Evolutionary conservation across 176 grass and related monocot genomes (phyloP), one percentile per base, ranked within the genome.

Genomic region (Oropetium thomaeum): DNA sequence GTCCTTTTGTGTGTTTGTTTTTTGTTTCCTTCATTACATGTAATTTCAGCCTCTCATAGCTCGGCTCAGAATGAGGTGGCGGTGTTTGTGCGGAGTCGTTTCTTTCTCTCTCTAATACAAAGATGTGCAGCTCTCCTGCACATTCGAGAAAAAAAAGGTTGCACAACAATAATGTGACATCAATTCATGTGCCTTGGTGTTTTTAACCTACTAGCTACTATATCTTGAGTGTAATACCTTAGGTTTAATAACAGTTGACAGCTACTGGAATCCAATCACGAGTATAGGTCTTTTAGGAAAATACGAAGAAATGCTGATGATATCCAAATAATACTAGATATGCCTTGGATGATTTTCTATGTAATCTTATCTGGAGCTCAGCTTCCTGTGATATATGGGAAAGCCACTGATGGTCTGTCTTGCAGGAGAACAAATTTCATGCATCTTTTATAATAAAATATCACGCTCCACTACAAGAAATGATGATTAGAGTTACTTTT

Each of bases 361-460:
- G 8, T 64, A 49, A 30, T 39, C 19, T 29, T 82, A 10, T 33
- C 13, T 34, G 48, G 33, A 73, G 35, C 19, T 12, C 4, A 53
- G 44, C 5, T 65, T 26, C 19, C 7, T 48, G 58, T 49, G 58
- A 47, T 34, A 10, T 47, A n/a, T 64, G 23, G 5, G 12, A 4
- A 76, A 23, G 43, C 67, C 2, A 14, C 26, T 33, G 44, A 70
- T 45, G 13, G 12, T 31, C 32, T 63, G 61, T 42, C 23, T 53
- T 53, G 17, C 45, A 43, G 52, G 40, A 58, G n/a, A 23, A 38
- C 52, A 41, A 51, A 25, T 16, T 44, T 26, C 17, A 20, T 65
- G 27, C 48, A 74, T 65, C 27, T 82, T 80, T 45, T 82, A 28
- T 58, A 33, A 26, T 73, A 23, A 53, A 64, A 12, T 5, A 14